Percentiles rank a stretch among this genome's conserved stretches.
Conservation (phyloP, 805 yeast genomes). For the Yarrowia yakushimensis region DNA sequence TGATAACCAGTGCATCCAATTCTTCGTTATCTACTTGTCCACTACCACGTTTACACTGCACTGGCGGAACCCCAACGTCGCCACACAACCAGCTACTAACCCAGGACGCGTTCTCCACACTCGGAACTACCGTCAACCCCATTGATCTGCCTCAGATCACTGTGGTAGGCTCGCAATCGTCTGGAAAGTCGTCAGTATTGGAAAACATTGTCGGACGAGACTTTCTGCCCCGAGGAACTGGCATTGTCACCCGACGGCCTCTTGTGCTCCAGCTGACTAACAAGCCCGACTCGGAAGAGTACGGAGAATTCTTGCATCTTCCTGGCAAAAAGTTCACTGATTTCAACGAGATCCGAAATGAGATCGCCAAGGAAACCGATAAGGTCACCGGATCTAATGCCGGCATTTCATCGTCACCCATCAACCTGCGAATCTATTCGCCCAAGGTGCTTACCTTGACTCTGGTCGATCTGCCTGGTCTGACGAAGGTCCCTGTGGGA, state of each 20-base stretch:
- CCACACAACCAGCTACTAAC: slow-evolving; percentile 32
- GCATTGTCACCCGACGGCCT: slow-evolving; percentile 89
- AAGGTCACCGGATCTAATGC: slow-evolving; percentile 65
- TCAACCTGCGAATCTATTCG: slow-evolving; percentile 87
- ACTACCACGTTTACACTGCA: background rate
- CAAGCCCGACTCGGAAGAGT: slow-evolving; percentile 49
- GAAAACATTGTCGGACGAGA: slow-evolving; percentile 91
- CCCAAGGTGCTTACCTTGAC: slow-evolving; percentile 94
- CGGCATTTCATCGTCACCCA: slow-evolving; percentile 90
- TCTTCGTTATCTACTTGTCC: background rate
- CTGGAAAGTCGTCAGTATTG: slow-evolving; percentile 84
- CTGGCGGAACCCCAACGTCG: background rate
- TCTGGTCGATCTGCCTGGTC: slow-evolving; percentile 93
- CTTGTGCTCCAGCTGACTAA: slow-evolving; percentile 74
- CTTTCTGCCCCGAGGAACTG: slow-evolving; percentile 85
- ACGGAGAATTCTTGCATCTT: slow-evolving; percentile 96
- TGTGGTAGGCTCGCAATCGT: slow-evolving; percentile 87
- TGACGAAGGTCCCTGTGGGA: slow-evolving; percentile 97
- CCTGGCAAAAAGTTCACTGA: slow-evolving; percentile 86
- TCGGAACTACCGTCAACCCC: slow-evolving; percentile 84
- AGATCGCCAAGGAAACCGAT: slow-evolving; percentile 88
- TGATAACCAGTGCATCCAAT: too few species aligned
- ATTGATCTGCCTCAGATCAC: slow-evolving; percentile 85
- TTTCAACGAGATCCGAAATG: slow-evolving; percentile 83
- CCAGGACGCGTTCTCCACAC: slow-evolving; percentile 83